phyloP scores from a whole-genome alignment of 768 basidiomycete species.

The Podaxis rugospora region DNA sequence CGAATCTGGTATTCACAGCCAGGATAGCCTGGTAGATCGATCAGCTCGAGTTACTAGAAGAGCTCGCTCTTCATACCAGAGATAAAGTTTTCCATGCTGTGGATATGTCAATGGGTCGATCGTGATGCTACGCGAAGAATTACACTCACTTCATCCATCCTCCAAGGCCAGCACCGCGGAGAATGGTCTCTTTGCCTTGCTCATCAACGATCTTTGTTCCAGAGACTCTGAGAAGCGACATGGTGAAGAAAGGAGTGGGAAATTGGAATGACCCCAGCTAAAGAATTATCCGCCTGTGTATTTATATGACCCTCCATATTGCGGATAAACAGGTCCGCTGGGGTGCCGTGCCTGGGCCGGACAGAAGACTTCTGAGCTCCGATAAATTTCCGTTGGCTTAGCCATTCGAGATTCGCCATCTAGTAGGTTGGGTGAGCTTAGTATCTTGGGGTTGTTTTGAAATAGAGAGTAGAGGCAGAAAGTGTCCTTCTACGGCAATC shows the following conservation, averaged over 20 bases:
- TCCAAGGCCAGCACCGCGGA: slow-evolving; percentile 71
- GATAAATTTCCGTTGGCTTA: neutral
- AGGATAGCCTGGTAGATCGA: slow-evolving; percentile 51
- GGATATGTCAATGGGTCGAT: neutral
- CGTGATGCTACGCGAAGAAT: slow-evolving; percentile 10
- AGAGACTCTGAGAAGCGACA: slow-evolving; percentile 51
- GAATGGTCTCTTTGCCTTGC: slow-evolving; percentile 49
- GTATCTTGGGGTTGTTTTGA: neutral
- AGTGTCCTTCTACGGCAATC: too few relatives aligned
- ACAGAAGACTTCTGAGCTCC: neutral
- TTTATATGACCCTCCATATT: neutral
- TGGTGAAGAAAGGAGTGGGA: slow-evolving; percentile 15
- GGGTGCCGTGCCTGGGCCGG: neutral
- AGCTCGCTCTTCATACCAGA: slow-evolving; percentile 32
- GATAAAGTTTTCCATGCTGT: slow-evolving; percentile 76
- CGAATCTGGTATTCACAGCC: slow-evolving; percentile 80
- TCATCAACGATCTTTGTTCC: slow-evolving; percentile 59
- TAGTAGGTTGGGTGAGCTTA: neutral
- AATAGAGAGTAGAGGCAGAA: too few relatives aligned
- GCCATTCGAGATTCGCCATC: neutral
- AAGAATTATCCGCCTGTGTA: neutral
- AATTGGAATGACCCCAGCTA: neutral
- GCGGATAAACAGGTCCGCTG: neutral
- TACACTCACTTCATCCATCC: slow-evolving; percentile 74
- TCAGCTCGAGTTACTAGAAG: neutral